These are phyloP conservation scores for Liriodendron chinense DNA, from an alignment of 164 flowering plant genomes.

Conservation along the genomic window DNA sequence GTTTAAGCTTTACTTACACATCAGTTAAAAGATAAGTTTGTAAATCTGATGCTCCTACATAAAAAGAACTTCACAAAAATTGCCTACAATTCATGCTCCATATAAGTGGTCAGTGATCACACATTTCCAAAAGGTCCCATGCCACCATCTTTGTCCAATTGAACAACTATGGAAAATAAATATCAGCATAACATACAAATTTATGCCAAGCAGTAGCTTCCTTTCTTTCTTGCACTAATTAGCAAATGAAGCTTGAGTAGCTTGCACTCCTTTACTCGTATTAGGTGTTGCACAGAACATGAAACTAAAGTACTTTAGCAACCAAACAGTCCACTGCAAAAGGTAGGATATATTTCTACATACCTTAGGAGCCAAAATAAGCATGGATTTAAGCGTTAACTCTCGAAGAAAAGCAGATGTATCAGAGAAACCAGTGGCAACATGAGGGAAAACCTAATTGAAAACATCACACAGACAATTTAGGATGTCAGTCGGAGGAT, in stretches of 20 bases:
- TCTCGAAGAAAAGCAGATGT: constrained; percentile 93
- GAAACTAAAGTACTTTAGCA: not conserved
- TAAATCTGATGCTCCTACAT: not conserved
- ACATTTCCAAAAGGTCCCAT: not conserved
- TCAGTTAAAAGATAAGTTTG: not conserved
- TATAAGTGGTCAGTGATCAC: not conserved
- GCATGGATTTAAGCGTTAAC: constrained; percentile 95
- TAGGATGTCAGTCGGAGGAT: constrained; percentile 11
- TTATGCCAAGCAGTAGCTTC: not conserved
- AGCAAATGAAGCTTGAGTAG: not conserved
- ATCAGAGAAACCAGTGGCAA: constrained; percentile 91
- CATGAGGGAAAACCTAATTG: constrained; percentile 84
- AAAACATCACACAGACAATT: constrained; percentile 19
- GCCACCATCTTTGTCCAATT: not conserved
- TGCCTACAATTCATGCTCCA: not conserved
- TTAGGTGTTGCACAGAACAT: not conserved
- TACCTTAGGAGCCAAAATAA: constrained; percentile 96
- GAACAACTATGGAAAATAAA: not conserved
- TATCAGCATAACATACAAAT: not conserved
- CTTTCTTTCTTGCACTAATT: not conserved
- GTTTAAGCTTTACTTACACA: not conserved
- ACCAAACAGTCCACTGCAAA: not conserved
- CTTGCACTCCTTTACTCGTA: not conserved
- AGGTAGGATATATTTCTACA: constrained; percentile 2
- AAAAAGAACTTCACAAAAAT: no score